Evolutionary conservation across 345 rosid genomes (phyloP), one percentile per base, ranked within the genome.

Genomic region (Triadica sebifera): DNA sequence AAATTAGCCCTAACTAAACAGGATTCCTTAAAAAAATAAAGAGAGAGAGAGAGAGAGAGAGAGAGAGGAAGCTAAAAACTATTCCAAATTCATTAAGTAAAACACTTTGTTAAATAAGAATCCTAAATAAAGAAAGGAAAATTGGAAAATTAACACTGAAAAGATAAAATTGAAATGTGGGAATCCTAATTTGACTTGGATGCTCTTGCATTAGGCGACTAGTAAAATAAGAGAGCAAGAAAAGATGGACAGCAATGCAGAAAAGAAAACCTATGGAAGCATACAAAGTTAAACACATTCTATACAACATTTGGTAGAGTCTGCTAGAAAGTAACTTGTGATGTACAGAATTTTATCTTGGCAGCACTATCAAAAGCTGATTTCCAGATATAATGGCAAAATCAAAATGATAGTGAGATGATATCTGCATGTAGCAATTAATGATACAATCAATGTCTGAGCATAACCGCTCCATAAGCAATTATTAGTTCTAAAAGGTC

Each of bases 371-470:
- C 16, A 12, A 34, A 60, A 19, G 43, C 7, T 49, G 57, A 49
- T 37, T 41, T n/a, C 24, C 52, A 38, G 12, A 39, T 20, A 65
- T 52, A 24, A 43, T 13, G 60, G 25, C 51, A 55, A 57, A 59
- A 77, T 41, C 59, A 49, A 77, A 72, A 10, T 41, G 43, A 56
- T 50, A 29, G 37, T 7, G 8, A 61, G 8, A 38, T 50, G 22
- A 41, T 49, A 25, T n/a, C n/a, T n/a, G n/a, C n/a, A n/a, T n/a
- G n/a, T n/a, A n/a, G n/a, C n/a, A n/a, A n/a, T n/a, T n/a, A n/a
- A n/a, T n/a, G n/a, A n/a, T n/a, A n/a, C n/a, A n/a, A n/a, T n/a
- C n/a, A n/a, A n/a, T n/a, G n/a, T n/a, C n/a, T n/a, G n/a, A n/a
- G n/a, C n/a, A n/a, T n/a, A n/a, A n/a, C 24, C 24, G 1, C 60